Evolutionary conservation across 1,139 yeast species (phyloP), one percentile per base, ranked within the genome.

Genomic region (Pneumocystis wakefieldiae): DNA sequence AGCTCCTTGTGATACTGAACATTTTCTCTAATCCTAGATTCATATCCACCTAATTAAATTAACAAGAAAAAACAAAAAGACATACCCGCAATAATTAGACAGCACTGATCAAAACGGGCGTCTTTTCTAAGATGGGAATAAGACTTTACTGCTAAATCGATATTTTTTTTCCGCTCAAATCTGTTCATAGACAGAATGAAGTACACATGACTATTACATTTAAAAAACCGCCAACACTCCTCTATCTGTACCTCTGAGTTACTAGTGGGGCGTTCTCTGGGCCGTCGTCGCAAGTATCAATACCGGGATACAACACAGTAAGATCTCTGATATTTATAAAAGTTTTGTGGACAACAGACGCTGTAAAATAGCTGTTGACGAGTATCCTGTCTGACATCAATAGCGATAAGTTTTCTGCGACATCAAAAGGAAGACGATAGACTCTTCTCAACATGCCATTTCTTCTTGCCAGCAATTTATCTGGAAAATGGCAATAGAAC

Each of bases 401-500:
- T 17, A 95, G 89, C 3, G 95, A 81, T 77, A 87, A 79, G 68
- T 87, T 90, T 74, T 92, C 99, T 32, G 87, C 75, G 61, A 76
- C 70, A 74, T 92, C 96, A 73, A 92, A 92, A 0, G 97, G 95
- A 4, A 81, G 65, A 66, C 99, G 78, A 73, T 92, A 92, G 0
- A 87, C 63, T 65, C 76, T 76, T 69, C 89, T 86, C 15, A 86
- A 55, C 1, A 79, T 60, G 2, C 85, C 78, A 0, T 78, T 76
- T 62, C 85, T 84, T 19, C 28, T 48, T 0, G 96, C 84, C 62
- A 92, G 75, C 61, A 86, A 76, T 71, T 87, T 87, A 73, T 92
- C 99, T 0, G 99, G 98, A 74, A 92, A 92, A 75, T 92, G 99
- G 70, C 98, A 91, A 73, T 92, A 92, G 72, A 92, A 92, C 62